Evolutionary conservation across 106 monocot species (phyloP).

Genomic region (Dioscorea dumetorum): DNA sequence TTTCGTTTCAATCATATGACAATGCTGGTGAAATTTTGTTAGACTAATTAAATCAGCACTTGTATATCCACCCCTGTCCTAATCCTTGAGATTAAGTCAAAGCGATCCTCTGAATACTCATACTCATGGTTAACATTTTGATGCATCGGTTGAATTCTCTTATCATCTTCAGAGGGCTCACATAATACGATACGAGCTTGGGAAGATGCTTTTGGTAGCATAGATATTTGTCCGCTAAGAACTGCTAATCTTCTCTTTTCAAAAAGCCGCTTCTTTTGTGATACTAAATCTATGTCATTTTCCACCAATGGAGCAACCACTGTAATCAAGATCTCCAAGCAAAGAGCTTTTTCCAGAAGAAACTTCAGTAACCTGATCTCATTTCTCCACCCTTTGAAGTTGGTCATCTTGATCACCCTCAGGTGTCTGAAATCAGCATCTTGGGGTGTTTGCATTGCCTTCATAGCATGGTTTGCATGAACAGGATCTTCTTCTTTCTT

Average conservation of each 20-base stretch:
- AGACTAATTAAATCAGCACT: too few species aligned
- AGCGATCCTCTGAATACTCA: background rate
- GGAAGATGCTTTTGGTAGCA: conserved; percentile 19
- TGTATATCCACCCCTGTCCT: too few species aligned
- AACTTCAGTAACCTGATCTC: conserved; percentile 38
- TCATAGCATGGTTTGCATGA: background rate
- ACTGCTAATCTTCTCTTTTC: conserved; percentile 1
- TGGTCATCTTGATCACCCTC: conserved; percentile 32
- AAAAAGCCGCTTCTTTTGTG: too few species aligned
- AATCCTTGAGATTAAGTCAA: too few species aligned
- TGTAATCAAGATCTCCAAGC: conserved; percentile 25
- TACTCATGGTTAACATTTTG: background rate
- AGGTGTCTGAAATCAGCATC: conserved; percentile 22
- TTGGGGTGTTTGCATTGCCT: background rate
- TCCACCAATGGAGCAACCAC: conserved; percentile 10
- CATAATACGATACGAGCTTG: conserved; percentile 7
- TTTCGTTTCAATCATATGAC: too few species aligned
- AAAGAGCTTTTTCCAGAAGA: conserved; percentile 27
- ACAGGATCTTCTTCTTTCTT: background rate
- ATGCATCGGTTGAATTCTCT: conserved; percentile 13
- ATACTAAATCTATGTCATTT: too few species aligned
- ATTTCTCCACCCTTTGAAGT: conserved; percentile 26
- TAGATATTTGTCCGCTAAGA: conserved; percentile 19
- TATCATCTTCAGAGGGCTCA: conserved; percentile 14
- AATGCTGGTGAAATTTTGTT: too few species aligned